phyloP scores from a whole-genome alignment of 1,284 basidiomycete genomes.

The Ustilago tritici region DNA sequence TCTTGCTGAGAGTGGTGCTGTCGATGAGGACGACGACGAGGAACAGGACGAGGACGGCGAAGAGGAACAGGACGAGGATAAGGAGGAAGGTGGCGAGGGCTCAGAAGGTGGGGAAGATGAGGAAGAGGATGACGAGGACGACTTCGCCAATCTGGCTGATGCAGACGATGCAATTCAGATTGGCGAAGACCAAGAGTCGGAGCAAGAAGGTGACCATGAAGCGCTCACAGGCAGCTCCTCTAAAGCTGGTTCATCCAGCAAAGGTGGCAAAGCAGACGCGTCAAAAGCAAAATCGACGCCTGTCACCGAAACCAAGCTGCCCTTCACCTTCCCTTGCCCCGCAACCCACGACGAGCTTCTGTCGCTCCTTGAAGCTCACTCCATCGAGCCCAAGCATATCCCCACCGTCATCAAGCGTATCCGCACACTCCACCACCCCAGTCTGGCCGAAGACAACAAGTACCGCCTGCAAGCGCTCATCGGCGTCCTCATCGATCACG shows the following conservation, averaged over 20 bases:
- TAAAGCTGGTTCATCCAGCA: constrained; percentile 20
- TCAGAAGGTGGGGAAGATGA: constrained; percentile 58
- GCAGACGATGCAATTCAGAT: constrained; percentile 52
- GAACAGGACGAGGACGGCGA: constrained; percentile 50
- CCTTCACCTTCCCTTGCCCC: constrained; percentile 93
- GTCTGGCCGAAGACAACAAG: constrained; percentile 90
- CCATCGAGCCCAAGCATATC: constrained; percentile 74
- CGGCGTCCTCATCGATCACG: constrained; percentile 89
- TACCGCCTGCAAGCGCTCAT: constrained; percentile 77
- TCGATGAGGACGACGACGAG: constrained; percentile 69
- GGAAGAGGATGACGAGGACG: constrained; percentile 71
- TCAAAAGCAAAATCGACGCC: constrained; percentile 9
- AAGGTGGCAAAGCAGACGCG: constrained; percentile 13
- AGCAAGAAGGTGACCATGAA: constrained; percentile 46
- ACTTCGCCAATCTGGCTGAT: constrained; percentile 59
- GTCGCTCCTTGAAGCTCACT: constrained; percentile 79
- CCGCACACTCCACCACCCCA: constrained; percentile 89
- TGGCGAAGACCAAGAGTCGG: constrained; percentile 63
- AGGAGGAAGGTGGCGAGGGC: constrained; percentile 12
- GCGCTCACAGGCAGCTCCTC: constrained; percentile 26
- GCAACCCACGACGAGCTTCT: constrained; percentile 87
- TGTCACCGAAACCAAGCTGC: constrained; percentile 72
- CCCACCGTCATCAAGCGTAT: constrained; percentile 90
- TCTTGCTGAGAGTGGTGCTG: constrained; percentile 65
- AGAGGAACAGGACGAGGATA: constrained; percentile 36